Conservation (phyloP, 1,284 basidiomycete species). For the Malassezia arunalokei region DNA sequence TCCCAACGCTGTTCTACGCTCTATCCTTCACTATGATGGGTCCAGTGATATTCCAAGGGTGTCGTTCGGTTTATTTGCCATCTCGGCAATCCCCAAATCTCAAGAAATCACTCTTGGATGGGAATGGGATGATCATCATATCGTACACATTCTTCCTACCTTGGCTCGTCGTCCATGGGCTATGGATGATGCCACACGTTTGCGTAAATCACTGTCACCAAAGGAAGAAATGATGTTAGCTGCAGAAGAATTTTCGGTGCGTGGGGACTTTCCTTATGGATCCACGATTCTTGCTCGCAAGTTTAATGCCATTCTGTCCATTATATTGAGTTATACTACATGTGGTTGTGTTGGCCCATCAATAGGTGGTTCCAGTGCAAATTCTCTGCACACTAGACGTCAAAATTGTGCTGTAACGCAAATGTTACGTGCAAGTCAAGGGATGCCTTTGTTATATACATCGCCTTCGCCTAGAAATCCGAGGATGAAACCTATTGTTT, state of each 20-base stretch:
- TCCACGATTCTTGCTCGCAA: slow-evolving; percentile 33
- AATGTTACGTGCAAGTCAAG: slow-evolving; percentile 42
- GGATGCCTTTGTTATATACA: slow-evolving; percentile 40
- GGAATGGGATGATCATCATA: slow-evolving; percentile 91
- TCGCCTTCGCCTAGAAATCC: slow-evolving; percentile 24
- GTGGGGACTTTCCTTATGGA: slow-evolving; percentile 40
- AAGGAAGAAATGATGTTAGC: slow-evolving; percentile 9
- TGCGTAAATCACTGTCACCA: slow-evolving; percentile 5
- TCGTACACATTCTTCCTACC: slow-evolving; percentile 67
- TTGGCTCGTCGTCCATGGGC: slow-evolving; percentile 51
- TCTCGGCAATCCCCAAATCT: slow-evolving; percentile 61
- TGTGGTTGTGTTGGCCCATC: slow-evolving; percentile 41
- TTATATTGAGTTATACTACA: slow-evolving; percentile 31
- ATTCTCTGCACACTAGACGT: slow-evolving; percentile 30
- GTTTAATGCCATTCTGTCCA: slow-evolving; percentile 33
- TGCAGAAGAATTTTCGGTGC: slow-evolving; percentile 24
- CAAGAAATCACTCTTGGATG: slow-evolving; percentile 84
- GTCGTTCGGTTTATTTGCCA: slow-evolving; percentile 70
- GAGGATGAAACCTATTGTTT: slow-evolving; percentile 27
- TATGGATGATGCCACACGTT: slow-evolving; percentile 16
- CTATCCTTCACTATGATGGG: slow-evolving; percentile 51
- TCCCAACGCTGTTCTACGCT: slow-evolving; percentile 74
- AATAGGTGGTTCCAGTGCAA: slow-evolving; percentile 30
- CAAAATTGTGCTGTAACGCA: slow-evolving; percentile 45
- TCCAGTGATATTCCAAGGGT: slow-evolving; percentile 51